Evolutionary conservation across 441 rosid species (phyloP).

Genomic region (Aleurites moluccanus): DNA sequence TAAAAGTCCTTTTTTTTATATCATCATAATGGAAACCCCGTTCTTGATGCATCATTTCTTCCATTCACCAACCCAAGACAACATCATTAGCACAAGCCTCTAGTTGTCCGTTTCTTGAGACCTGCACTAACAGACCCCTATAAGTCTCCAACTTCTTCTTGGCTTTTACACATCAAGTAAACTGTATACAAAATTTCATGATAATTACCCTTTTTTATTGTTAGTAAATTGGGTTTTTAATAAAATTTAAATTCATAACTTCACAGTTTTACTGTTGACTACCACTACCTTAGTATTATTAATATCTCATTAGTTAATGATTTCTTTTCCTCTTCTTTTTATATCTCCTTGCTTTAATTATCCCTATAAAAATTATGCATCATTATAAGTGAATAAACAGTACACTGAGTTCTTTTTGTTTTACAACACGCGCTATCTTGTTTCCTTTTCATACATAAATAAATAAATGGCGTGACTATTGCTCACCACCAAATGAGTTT

Average conservation of each 20-base stretch:
- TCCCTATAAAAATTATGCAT: constrained; percentile 16
- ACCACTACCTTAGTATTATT: no score
- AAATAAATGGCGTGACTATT: constrained; percentile 33
- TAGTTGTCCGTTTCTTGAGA: constrained; percentile 46
- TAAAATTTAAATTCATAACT: background rate
- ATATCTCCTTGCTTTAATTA: background rate
- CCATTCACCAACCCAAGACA: constrained; percentile 77
- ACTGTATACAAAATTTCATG: constrained; percentile 36
- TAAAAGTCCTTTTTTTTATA: background rate
- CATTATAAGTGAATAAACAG: constrained; percentile 17
- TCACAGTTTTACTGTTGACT: constrained; percentile 25
- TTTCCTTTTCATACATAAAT: constrained; percentile 21
- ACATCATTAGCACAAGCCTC: constrained; percentile 66
- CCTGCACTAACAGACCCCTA: constrained; percentile 24
- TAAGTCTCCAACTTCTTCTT: constrained; percentile 32
- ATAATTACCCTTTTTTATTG: background rate
- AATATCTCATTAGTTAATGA: no score
- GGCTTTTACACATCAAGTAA: constrained; percentile 26
- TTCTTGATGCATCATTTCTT: constrained; percentile 67
- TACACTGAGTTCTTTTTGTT: constrained; percentile 18
- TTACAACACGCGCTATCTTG: constrained; percentile 33
- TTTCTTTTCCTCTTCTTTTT: constrained; percentile 1
- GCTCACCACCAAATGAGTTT: constrained; percentile 62
- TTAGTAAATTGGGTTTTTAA: no score
- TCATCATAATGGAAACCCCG: constrained; percentile 44